Evolutionary conservation across 495 filamentous ascomycete species (phyloP), one percentile per base, ranked within the genome.

Genomic region (Tuber melanosporum): DNA sequence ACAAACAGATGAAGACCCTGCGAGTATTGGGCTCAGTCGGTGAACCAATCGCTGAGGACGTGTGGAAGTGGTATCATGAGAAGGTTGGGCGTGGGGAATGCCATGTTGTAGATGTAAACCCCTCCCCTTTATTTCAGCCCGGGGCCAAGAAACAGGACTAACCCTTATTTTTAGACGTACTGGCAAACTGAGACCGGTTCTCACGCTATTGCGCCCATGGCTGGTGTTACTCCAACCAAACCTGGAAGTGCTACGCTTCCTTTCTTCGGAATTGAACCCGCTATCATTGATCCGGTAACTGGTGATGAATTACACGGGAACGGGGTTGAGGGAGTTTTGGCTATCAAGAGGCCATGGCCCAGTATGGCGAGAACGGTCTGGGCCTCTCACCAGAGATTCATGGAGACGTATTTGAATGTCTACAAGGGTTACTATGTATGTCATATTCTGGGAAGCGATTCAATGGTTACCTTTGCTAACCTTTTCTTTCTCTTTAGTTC

Each of bases 111-210:
- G 96, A 99, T 84, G 95, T 97, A 88, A 88, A 93, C 89, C 77
- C 71, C 42, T 32, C 36, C 7, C 69, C 46, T 62, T 47, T 74
- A 43, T 71, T 49, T 41, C 66, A 47, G 44, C 75, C 49, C 26
- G 57, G 80, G 77, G 74, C n/a, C 71, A 73, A 17, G 15, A 8
- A 6, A 8, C 14, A 26, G 14, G 14, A 17, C 26, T 66, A 36
- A 44, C 15, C 39, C 46, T 42, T 80, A 43, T 73, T 57, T 62
- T 47, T 72, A 98, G 94, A 99, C 95, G 70, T 99, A 99, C 88
- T 99, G 95, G 96, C 95, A 99, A 91, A 99, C 95, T 77, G 95
- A 99, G 87, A 99, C 95, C 15, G 95, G 95, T 74, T 98, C 94
- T 71, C 91, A 98, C 84, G 94, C 97, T 79, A 93, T 94, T 80